Evolutionary conservation across 768 basidiomycete genomes (phyloP), one percentile per base, ranked within the genome.

Genomic region (Tubosaeta sp.): DNA sequence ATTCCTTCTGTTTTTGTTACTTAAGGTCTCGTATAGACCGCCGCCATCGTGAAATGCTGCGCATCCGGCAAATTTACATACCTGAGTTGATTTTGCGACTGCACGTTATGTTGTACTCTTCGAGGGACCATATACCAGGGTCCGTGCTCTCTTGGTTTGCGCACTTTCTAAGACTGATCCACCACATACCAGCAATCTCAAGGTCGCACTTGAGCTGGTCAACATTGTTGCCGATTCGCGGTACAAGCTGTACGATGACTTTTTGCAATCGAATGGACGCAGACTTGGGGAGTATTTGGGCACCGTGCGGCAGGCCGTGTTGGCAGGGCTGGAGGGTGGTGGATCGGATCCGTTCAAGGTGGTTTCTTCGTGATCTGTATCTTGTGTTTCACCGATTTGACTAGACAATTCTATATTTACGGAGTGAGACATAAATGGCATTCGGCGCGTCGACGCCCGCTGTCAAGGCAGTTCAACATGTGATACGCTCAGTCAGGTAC

Each of bases 81-180:
- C 95, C 94, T 0, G 93, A 96, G 64, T 76, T 97, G 19, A 81
- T 97, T 58, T 76, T 97, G 56, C 83, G 91, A 19, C 71, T 98
- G 2, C 94, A 97, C 62, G 74, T 79, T 39, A 71, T 86, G 44
- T 71, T 98, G 11, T 77, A 81, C 52, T 69, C 74, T 30, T 90
- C 92, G 6, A 73, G 83, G 8, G 67, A 73, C 10, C 70, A 80
- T 19, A 75, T 92, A 36, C 82, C 86, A 42, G 77, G 80, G 92
- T 88, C 58, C 46, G 84, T 75, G 5, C 25, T 25, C n/a, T 35
- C 36, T 40, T 39, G n/a, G 1, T 10, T 30, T 11, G 16, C 16
- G 36, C 25, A 39, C 18, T 41, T 18, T 21, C 22, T 40, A 4
- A 24, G 32, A 32, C 53, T 57, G 49, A 63, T 21, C 18, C 10